Evolutionary conservation across 2,329 filamentous ascomycete genomes (phyloP).

Genomic region (Colletotrichum euphorbiae): DNA sequence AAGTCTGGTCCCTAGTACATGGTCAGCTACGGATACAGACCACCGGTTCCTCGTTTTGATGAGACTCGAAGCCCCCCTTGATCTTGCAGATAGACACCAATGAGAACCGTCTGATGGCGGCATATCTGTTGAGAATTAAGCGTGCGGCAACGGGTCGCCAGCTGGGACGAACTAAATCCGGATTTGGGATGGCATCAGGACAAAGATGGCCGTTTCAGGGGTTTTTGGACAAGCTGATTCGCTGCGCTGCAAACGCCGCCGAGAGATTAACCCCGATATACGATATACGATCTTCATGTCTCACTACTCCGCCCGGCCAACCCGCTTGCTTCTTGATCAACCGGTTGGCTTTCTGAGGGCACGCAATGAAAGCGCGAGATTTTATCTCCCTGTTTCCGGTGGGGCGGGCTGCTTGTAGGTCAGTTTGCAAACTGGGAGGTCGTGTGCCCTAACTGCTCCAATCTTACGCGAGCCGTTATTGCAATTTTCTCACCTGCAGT

Average conservation of each 20-base stretch:
- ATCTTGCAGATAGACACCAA: slow-evolving; percentile 1
- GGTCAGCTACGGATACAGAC: not conserved
- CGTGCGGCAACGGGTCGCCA: slow-evolving; percentile 8
- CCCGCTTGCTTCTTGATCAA: slow-evolving; percentile 7
- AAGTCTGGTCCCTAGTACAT: not conserved
- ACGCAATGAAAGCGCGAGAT: not conserved
- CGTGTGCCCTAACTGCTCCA: slow-evolving; percentile 14
- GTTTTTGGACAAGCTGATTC: slow-evolving; percentile 21
- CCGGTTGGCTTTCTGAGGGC: not conserved
- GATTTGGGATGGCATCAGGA: slow-evolving; percentile 3
- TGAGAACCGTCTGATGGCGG: not conserved
- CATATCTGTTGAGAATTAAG: slow-evolving; percentile 27
- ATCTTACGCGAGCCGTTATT: slow-evolving; percentile 9
- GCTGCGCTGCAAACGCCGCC: slow-evolving; percentile 17
- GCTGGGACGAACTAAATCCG: slow-evolving; percentile 25
- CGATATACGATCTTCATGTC: slow-evolving; percentile 26
- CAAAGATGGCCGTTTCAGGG: slow-evolving; percentile 21
- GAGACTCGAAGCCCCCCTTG: slow-evolving; percentile 2
- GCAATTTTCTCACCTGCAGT: slow-evolving; percentile 3
- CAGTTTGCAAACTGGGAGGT: not conserved
- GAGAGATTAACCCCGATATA: slow-evolving; percentile 21
- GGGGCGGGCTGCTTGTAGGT: not conserved
- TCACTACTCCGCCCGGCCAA: slow-evolving; percentile 33
- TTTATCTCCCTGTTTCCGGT: not conserved
- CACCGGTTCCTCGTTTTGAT: not conserved